phyloP scores from a whole-genome alignment of 2,329 filamentous ascomycete species.

The Colletotrichum magnum region DNA sequence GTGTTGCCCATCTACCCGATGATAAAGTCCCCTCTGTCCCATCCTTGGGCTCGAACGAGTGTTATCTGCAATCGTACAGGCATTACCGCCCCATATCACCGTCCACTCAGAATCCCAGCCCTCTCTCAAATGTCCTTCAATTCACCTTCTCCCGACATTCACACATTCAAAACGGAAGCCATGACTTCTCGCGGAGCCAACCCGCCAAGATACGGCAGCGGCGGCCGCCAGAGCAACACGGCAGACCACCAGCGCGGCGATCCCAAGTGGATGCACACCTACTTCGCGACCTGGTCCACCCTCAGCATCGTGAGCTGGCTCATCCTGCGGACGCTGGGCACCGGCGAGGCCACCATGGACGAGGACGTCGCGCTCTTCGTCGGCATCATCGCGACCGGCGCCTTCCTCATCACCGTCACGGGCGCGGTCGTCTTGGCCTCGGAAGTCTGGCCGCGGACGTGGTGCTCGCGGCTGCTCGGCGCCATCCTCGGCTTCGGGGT shows the following conservation, averaged over 20 bases:
- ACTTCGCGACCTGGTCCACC: not conserved
- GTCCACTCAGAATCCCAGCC: too few species aligned
- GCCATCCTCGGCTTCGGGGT: not conserved
- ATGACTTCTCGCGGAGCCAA: too few species aligned
- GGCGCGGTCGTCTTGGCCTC: not conserved
- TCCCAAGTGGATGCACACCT: not conserved
- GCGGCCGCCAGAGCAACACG: too few species aligned
- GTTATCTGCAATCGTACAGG: too few species aligned
- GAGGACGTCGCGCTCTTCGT: not conserved
- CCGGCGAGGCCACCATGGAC: not conserved
- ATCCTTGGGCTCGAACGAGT: too few species aligned
- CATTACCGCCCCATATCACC: too few species aligned
- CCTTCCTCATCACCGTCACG: not conserved
- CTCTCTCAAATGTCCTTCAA: too few species aligned
- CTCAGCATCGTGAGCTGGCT: not conserved
- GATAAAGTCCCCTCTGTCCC: too few species aligned
- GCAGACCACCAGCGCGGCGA: not conserved
- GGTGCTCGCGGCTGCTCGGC: not conserved
- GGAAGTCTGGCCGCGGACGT: slow-evolving; percentile 8
- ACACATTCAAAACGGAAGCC: too few species aligned
- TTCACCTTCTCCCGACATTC: too few species aligned
- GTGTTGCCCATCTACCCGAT: too few species aligned
- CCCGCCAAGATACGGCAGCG: too few species aligned
- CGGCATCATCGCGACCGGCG: not conserved
- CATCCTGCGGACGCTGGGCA: slow-evolving; percentile 6